phyloP scores from a whole-genome alignment of 2,329 filamentous ascomycete species.

The Colletotrichum australisinense region DNA sequence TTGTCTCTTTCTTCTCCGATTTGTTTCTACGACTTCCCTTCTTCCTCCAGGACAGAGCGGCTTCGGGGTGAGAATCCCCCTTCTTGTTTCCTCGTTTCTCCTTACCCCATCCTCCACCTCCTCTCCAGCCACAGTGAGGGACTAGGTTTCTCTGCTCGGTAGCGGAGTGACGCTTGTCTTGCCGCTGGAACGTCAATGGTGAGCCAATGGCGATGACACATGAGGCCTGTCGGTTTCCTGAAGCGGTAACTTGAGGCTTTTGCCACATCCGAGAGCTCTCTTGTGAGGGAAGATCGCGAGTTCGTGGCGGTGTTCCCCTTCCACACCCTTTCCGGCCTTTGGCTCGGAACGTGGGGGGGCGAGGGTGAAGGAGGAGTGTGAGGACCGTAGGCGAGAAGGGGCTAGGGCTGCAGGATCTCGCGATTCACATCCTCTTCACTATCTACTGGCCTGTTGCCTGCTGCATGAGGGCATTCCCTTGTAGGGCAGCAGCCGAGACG shows the following conservation, averaged over 20 bases:
- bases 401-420: conserved; percentile 14
- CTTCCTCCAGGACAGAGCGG: not conserved
- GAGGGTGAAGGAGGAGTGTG: not conserved
- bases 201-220: conserved; percentile 31
- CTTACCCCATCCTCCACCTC: not conserved
- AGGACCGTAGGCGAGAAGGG: not conserved
- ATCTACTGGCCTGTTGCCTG: not conserved
- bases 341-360: not conserved
- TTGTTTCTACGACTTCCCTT: too few relatives aligned
- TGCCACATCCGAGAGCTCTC: conserved; percentile 19
- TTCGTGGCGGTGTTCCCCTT: conserved; percentile 12
- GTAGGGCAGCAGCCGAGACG: not conserved
- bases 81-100: not conserved
- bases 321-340: not conserved
- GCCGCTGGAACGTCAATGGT: conserved; percentile 27
- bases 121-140: conserved; percentile 24
- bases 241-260: conserved; percentile 27
- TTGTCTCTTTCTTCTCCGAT: too few relatives aligned
- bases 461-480: not conserved
- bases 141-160: not conserved
- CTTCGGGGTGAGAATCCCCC: not conserved
- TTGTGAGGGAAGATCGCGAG: not conserved
- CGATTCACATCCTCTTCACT: not conserved
- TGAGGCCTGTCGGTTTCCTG: conserved; percentile 28
- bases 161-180: conserved; percentile 15